These are phyloP conservation scores for Urtica urens DNA, from an alignment of 306 rosid species.

Conservation along the genomic window DNA sequence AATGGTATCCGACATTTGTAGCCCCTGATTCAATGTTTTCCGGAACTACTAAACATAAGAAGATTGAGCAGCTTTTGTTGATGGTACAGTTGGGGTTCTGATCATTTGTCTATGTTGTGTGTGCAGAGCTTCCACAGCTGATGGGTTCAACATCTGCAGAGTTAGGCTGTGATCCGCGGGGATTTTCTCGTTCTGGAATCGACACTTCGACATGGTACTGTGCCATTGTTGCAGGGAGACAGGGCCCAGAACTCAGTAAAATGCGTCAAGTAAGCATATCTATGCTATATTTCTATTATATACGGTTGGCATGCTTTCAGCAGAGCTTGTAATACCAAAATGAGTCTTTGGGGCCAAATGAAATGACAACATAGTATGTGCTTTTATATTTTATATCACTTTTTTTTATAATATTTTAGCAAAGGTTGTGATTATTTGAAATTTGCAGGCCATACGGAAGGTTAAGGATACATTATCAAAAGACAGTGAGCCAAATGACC, in stretches of 20 bases:
- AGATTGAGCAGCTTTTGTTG: background rate
- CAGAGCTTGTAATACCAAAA: background rate
- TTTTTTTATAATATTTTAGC: background rate
- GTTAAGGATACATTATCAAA: constrained; percentile 50
- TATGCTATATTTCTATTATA: constrained; percentile 7
- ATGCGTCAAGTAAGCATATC: constrained; percentile 76
- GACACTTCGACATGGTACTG: constrained; percentile 78
- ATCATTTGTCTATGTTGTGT: constrained; percentile 6
- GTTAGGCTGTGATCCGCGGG: constrained; percentile 82
- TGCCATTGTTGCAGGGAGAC: constrained; percentile 74
- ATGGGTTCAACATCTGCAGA: constrained; percentile 73
- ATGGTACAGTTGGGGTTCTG: background rate
- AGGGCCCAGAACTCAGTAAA: constrained; percentile 54
- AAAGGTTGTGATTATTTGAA: constrained; percentile 23
- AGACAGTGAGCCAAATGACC: constrained; percentile 32
- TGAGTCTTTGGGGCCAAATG: background rate
- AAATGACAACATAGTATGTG: background rate
- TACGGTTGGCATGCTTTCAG: background rate
- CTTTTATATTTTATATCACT: background rate
- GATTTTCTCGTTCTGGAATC: constrained; percentile 85
- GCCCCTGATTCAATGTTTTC: no score
- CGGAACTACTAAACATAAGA: background rate
- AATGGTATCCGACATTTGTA: no score
- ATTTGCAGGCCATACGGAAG: constrained; percentile 71
- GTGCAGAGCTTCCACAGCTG: constrained; percentile 63